A percentile compares a stretch with the other conserved stretches of the same genome.
phyloP scores from a whole-genome alignment of 176 grass and related monocot species.

The Carex kokanica region DNA sequence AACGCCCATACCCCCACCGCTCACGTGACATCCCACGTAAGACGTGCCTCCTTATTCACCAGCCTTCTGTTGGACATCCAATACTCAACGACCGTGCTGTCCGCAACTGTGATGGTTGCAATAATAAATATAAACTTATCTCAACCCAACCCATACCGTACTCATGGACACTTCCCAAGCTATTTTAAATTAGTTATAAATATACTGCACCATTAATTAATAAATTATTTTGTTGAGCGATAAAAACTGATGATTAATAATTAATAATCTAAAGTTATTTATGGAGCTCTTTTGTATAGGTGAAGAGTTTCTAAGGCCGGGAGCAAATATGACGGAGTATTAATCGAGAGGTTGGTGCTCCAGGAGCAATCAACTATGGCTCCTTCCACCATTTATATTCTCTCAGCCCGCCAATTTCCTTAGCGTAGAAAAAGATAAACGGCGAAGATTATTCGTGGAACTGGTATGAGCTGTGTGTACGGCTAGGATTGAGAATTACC shows the following conservation, averaged over 20 bases:
- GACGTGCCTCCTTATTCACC: too few relatives aligned
- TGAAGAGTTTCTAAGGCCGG: background rate
- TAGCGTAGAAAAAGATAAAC: background rate
- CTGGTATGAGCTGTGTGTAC: background rate
- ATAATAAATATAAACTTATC: too few relatives aligned
- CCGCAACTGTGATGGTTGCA: too few relatives aligned
- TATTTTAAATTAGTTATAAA: too few relatives aligned
- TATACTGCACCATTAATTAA: background rate
- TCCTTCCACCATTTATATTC: background rate
- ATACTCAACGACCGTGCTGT: too few relatives aligned
- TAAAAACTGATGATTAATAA: background rate
- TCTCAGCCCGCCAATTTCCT: constrained; percentile 3
- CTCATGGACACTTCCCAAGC: too few relatives aligned
- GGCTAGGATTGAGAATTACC: background rate
- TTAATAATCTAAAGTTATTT: background rate
- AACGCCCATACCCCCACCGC: too few relatives aligned
- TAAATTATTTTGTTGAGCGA: background rate
- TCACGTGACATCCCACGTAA: too few relatives aligned
- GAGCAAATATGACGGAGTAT: background rate
- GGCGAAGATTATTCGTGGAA: background rate
- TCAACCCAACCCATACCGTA: too few relatives aligned
- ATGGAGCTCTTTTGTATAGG: background rate
- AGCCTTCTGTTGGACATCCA: too few relatives aligned
- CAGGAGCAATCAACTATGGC: background rate
- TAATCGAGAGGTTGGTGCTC: background rate